phyloP scores from a whole-genome alignment of 345 rosid species.

The Populus euphratica region DNA sequence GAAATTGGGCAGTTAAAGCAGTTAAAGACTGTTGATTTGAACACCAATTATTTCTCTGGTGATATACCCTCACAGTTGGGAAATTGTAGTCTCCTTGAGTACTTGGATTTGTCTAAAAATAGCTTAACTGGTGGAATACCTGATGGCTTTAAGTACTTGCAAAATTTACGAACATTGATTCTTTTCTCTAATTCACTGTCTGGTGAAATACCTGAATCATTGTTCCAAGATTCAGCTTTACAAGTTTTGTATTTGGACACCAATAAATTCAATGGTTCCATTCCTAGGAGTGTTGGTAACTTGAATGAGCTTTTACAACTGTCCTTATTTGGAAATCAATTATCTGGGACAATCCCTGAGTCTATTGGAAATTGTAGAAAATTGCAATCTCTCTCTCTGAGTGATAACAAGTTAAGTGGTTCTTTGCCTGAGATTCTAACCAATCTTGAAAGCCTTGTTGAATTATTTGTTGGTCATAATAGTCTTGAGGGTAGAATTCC shows the following conservation, averaged over 20 bases:
- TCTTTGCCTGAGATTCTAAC: constrained; percentile 53
- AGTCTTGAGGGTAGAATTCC: constrained; percentile 48
- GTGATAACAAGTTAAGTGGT: constrained; percentile 48
- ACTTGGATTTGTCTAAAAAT: constrained; percentile 57
- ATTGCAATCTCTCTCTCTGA: constrained; percentile 43
- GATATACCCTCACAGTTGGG: constrained; percentile 45
- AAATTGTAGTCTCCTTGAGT: constrained; percentile 44
- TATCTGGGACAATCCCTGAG: constrained; percentile 65
- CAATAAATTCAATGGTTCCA: constrained; percentile 60
- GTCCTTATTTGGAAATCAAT: constrained; percentile 37
- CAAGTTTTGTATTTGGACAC: constrained; percentile 31
- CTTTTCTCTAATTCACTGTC: constrained; percentile 48
- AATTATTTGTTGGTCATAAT: constrained; percentile 39
- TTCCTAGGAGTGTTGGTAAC: constrained; percentile 54
- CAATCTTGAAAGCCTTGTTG: constrained; percentile 48
- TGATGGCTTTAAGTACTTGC: constrained; percentile 34
- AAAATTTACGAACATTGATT: constrained; percentile 25
- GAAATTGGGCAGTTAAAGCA: constrained; percentile 44
- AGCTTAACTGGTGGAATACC: constrained; percentile 54
- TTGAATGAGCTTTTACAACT: constrained; percentile 36
- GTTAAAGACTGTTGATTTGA: constrained; percentile 48
- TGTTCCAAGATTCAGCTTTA: constrained; percentile 44
- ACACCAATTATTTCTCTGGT: constrained; percentile 50
- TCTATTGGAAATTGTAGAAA: constrained; percentile 57
- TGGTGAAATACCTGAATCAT: constrained; percentile 53